These are phyloP conservation scores for Xylaria acuta DNA, from an alignment of 495 filamentous ascomycete species.

Conservation along the genomic window DNA sequence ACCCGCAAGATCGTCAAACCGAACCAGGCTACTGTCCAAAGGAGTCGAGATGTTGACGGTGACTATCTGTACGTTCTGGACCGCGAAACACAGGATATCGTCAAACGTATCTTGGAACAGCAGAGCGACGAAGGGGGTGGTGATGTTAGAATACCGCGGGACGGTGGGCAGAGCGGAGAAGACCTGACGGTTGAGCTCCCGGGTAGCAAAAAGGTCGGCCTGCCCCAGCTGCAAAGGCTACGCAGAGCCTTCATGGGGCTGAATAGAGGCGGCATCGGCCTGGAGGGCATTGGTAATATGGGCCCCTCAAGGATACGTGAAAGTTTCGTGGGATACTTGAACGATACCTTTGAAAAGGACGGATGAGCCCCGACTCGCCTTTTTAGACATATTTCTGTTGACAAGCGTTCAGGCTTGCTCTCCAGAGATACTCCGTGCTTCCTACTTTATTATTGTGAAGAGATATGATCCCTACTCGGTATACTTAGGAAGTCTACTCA, in stretches of 20 bases:
- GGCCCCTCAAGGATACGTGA: slow-evolving; percentile 63
- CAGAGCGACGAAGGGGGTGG: slow-evolving; percentile 68
- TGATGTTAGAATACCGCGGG: slow-evolving; percentile 50
- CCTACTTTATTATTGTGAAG: not conserved
- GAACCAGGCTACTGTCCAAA: slow-evolving; percentile 80
- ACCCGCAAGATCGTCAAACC: slow-evolving; percentile 68
- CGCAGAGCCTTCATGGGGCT: slow-evolving; percentile 85
- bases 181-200: slow-evolving; percentile 63
- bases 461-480: not conserved
- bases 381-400: not conserved
- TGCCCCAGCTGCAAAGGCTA: slow-evolving; percentile 82
- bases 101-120: slow-evolving; percentile 75
- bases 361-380: slow-evolving; percentile 34
- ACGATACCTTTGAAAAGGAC: slow-evolving; percentile 65
- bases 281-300: slow-evolving; percentile 54
- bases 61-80: slow-evolving; percentile 88
- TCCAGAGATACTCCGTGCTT: slow-evolving; percentile 7
- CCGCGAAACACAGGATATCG: slow-evolving; percentile 80
- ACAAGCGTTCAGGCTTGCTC: not conserved
- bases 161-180: slow-evolving; percentile 40
- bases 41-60: slow-evolving; percentile 65
- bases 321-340: slow-evolving; percentile 77
- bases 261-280: slow-evolving; percentile 64
- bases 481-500: too few species aligned
- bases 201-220: slow-evolving; percentile 60